These are phyloP conservation scores for Bruguiera gymnorhiza DNA, from an alignment of 345 rosid genomes.

Conservation along the genomic window DNA sequence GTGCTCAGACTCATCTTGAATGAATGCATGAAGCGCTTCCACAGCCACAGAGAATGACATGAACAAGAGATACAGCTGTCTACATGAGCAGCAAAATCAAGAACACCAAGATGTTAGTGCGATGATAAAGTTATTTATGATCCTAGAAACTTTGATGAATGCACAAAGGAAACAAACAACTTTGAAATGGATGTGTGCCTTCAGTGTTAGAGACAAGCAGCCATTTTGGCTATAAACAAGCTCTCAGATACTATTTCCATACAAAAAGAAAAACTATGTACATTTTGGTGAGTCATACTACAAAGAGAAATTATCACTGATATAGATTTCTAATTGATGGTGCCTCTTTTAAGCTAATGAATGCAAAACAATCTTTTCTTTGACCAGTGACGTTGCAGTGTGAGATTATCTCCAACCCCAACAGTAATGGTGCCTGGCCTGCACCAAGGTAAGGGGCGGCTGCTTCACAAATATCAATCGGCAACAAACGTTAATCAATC, in stretches of 20 bases:
- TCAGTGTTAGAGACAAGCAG: too few species aligned
- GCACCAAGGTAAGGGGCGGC: too few species aligned
- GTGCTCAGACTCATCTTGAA: constrained; percentile 98
- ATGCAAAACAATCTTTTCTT: neutral
- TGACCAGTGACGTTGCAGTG: neutral
- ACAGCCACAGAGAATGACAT: constrained; percentile 97
- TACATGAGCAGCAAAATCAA: constrained; percentile 68
- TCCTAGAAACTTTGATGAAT: neutral
- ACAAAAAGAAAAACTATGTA: too few species aligned
- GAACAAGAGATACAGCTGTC: constrained; percentile 99
- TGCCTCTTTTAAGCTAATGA: too few species aligned
- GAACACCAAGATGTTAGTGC: constrained; percentile 44
- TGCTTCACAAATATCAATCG: neutral
- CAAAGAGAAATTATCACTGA: too few species aligned
- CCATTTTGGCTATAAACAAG: too few species aligned
- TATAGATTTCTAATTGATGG: too few species aligned
- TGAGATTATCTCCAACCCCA: neutral
- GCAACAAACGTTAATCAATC: neutral
- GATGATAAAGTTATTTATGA: neutral
- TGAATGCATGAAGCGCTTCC: constrained; percentile 98
- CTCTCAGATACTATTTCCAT: too few species aligned
- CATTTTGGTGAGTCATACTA: too few species aligned
- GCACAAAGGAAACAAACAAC: too few species aligned
- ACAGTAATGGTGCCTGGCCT: too few species aligned
- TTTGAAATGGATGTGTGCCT: neutral